Conservation (phyloP, 1,284 basidiomycete genomes). For the Athelia psychrophila region DNA sequence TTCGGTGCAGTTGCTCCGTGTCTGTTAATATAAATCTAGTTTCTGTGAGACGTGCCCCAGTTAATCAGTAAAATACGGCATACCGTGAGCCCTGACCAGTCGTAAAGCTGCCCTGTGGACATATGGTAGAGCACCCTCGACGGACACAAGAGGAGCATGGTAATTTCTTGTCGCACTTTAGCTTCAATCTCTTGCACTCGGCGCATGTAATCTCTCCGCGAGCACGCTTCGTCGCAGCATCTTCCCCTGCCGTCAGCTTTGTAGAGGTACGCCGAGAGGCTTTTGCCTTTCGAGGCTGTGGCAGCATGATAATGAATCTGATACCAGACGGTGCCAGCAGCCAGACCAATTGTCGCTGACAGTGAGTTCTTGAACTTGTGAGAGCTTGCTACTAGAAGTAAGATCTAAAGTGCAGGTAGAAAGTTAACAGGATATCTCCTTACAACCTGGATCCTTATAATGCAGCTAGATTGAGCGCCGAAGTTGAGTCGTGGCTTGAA, state of each 20-base stretch:
- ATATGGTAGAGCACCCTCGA: constrained; percentile 1
- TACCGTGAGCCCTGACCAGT: constrained; percentile 21
- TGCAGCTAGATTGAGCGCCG: too few relatives aligned
- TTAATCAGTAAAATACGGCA: too few relatives aligned
- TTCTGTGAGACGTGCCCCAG: background rate
- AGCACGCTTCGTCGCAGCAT: background rate
- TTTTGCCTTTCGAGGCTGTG: too few relatives aligned
- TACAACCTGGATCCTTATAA: too few relatives aligned
- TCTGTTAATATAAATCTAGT: constrained; percentile 37
- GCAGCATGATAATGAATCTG: too few relatives aligned
- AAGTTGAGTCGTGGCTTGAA: too few relatives aligned
- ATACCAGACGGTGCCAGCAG: too few relatives aligned
- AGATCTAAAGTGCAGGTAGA: too few relatives aligned
- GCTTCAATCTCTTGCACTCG: constrained; percentile 25
- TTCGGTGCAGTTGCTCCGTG: constrained; percentile 38
- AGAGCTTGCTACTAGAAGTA: too few relatives aligned
- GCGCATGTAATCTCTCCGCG: constrained; percentile 1
- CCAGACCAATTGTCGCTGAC: too few relatives aligned
- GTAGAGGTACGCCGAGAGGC: background rate
- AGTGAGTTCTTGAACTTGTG: too few relatives aligned
- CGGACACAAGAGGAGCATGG: background rate
- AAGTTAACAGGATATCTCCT: too few relatives aligned
- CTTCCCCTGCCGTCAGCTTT: background rate
- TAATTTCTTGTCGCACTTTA: constrained; percentile 32
- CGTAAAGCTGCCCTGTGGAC: constrained; percentile 14